A percentile compares a stretch with the other conserved stretches of the same genome.
Evolutionary conservation across 2,329 filamentous ascomycete genomes (phyloP).

Genomic region (Ceratocystiopsis brevicomis): DNA sequence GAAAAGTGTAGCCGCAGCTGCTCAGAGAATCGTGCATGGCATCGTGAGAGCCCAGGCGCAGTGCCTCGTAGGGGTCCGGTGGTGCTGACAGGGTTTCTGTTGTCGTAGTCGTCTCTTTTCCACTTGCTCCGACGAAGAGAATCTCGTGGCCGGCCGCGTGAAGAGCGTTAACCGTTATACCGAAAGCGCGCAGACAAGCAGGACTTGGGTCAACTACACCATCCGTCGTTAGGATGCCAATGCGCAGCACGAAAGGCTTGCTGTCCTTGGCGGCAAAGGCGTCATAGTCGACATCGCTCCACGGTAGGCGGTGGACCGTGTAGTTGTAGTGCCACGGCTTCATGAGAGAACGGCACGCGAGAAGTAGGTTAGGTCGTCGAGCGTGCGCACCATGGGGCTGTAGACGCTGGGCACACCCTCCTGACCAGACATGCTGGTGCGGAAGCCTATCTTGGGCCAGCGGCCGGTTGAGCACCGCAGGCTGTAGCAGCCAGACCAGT

Average conservation of each 20-base stretch:
- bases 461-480: conserved; percentile 73
- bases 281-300: conserved; percentile 34
- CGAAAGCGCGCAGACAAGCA: conserved; percentile 60
- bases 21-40: conserved; percentile 74
- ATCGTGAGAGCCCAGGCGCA: conserved; percentile 63
- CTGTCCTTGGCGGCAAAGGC: conserved; percentile 37
- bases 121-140: conserved; percentile 25
- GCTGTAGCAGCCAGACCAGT: conserved; percentile 78
- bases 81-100: conserved; percentile 1
- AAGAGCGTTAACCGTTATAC: conserved; percentile 51
- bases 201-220: conserved; percentile 73
- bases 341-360: conserved; percentile 59
- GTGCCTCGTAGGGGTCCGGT: conserved; percentile 54
- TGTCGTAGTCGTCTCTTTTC: neutral
- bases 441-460: conserved; percentile 72
- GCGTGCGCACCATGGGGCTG: conserved; percentile 76
- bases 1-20: conserved; percentile 80
- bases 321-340: conserved; percentile 80
- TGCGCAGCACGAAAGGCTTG: conserved; percentile 26
- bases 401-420: conserved; percentile 80
- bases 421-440: conserved; percentile 80
- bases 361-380: conserved; percentile 72
- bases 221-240: conserved; percentile 65
- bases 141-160: conserved; percentile 58
- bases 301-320: conserved; percentile 66